Percentiles rank a stretch among this genome's conserved stretches.
Evolutionary conservation across 208 protist species (phyloP).

Genomic region (Acanthamoeba triangularis): DNA sequence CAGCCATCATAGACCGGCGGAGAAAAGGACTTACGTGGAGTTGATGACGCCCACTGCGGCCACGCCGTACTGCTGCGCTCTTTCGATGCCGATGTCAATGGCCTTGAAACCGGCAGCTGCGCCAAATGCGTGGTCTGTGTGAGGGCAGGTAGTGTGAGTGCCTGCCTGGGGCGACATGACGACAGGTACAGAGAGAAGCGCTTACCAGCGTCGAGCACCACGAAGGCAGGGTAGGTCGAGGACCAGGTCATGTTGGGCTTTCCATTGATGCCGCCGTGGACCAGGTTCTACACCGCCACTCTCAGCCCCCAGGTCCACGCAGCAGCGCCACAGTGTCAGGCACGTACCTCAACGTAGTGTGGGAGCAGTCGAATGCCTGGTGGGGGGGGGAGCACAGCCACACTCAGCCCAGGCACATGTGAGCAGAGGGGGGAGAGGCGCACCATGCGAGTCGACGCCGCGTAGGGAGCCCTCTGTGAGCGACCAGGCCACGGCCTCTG

Average conservation of each 20-base stretch:
- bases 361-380: slow-evolving; percentile 14
- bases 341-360: slow-evolving; percentile 40
- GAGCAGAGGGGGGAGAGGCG: not conserved
- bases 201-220: slow-evolving; percentile 39
- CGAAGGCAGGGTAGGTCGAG: slow-evolving; percentile 17
- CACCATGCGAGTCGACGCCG: slow-evolving; percentile 28
- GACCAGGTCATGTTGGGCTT: slow-evolving; percentile 35
- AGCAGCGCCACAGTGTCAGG: not conserved
- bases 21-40: not conserved
- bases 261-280: not conserved
- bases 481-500: slow-evolving; percentile 10
- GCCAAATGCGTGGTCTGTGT: slow-evolving; percentile 33
- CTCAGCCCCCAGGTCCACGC: not conserved
- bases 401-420: not conserved
- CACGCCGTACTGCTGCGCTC: slow-evolving; percentile 22
- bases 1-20: not conserved
- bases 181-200: not conserved
- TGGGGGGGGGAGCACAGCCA: not conserved
- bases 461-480: slow-evolving; percentile 23
- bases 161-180: not conserved
- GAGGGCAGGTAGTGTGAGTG: not conserved
- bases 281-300: not conserved
- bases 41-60: slow-evolving; percentile 27
- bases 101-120: slow-evolving; percentile 8
- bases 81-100: slow-evolving; percentile 31